Evolutionary conservation across 768 basidiomycete species (phyloP), one percentile per base, ranked within the genome.

Genomic region (Trametes cubensis): DNA sequence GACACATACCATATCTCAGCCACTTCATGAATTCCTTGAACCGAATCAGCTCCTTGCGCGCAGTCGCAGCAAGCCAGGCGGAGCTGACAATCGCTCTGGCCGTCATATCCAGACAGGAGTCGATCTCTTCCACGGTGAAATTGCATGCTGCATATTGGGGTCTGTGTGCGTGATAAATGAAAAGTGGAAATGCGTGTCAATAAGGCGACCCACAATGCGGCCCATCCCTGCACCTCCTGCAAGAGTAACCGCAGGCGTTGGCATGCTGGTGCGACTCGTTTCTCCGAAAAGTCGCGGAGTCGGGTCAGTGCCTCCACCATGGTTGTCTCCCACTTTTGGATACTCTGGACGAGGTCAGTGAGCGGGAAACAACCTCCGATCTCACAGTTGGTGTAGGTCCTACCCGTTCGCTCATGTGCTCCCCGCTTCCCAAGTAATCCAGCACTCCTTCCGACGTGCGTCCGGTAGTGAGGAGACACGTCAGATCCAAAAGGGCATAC

Each of bases 341-440:
- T 79, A 49, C 86, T 85, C 92, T 94, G 46, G 60, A 46, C 6
- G n/a, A 47, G 28, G 26, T 46, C n/a, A 47, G n/a, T 47, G 57
- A 39, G 48, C 28, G 14, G 8, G 23, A 17, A 18, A n/a, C n/a
- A 45, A 41, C 52, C 34, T 3, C 23, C 14, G 63, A 23, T 50
- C 17, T 25, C 15, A 64, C 47, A 44, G 45, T 46, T 59, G 41
- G 71, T 34, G 34, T 34, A 5, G 2, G 10, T 10, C 77, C 67
- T 75, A 92, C 92, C 71, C 92, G 80, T 75, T 94, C 92, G 61
- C 87, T 90, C 81, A 89, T 89, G 69, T 88, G 86, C 67, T 92
- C 90, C 20, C 83, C 83, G 62, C 89, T 90, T 14, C 88, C 85
- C 54, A 94, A 78, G 71, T 90, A 90, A 74, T 94, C 92, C 26